A percentile compares a stretch with the other conserved stretches of the same genome.
Evolutionary conservation across 164 flowering plant species (phyloP).

Genomic region (Berberis thunbergii): DNA sequence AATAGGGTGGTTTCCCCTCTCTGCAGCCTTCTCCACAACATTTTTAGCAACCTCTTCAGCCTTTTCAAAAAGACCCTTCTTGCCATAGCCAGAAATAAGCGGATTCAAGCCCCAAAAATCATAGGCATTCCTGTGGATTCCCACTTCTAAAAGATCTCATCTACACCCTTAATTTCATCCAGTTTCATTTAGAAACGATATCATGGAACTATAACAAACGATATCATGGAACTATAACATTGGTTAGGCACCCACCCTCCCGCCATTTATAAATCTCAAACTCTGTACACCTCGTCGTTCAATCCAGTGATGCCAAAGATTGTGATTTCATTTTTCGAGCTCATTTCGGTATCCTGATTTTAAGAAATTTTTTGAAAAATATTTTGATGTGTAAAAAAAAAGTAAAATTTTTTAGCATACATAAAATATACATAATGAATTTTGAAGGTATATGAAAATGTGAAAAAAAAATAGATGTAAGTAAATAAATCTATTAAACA

Average conservation of each 20-base stretch:
- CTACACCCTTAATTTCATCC: conserved; percentile 39
- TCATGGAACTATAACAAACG: too few species aligned
- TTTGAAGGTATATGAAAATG: too few species aligned
- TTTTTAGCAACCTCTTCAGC: conserved; percentile 29
- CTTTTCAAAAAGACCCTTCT: conserved; percentile 29
- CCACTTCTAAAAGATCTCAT: conserved; percentile 37
- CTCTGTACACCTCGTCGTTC: conserved; percentile 22
- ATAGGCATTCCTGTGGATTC: conserved; percentile 12
- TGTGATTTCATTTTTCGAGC: too few species aligned
- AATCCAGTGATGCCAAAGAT: conserved; percentile 12
- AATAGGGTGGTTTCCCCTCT: conserved; percentile 14
- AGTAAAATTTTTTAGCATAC: too few species aligned
- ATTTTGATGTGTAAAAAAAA: too few species aligned
- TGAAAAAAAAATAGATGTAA: too few species aligned
- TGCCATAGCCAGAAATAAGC: conserved; percentile 30
- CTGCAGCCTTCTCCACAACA: conserved; percentile 11
- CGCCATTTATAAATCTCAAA: conserved; percentile 26
- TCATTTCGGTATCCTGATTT: too few species aligned
- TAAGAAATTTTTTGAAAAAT: too few species aligned
- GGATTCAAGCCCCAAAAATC: conserved; percentile 32
- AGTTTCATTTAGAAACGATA: conserved; percentile 28
- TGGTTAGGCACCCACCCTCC: conserved; percentile 13
- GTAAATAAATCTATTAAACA: too few species aligned
- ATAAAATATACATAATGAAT: too few species aligned
- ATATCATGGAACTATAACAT: conserved; percentile 16